These are phyloP conservation scores for Taphrina flavorubra DNA, from an alignment of 1,139 yeast species.

Conservation along the genomic window DNA sequence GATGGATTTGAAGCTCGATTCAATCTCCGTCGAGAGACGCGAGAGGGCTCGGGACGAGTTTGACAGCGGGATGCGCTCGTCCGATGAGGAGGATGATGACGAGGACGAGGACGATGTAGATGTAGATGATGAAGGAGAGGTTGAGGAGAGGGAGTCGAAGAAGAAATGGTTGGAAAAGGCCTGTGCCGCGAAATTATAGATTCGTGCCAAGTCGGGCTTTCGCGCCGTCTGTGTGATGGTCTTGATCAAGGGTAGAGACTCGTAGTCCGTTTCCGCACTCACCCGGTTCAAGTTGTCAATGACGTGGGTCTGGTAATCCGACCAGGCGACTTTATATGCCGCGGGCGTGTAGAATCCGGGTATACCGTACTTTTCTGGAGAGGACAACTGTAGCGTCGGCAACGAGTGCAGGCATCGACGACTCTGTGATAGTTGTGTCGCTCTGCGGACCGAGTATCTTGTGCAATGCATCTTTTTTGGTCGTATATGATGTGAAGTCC, in stretches of 20 bases:
- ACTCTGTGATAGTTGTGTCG: not conserved
- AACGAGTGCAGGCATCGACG: conserved; percentile 29
- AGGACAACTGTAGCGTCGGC: conserved; percentile 21
- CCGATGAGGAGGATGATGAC: conserved; percentile 2
- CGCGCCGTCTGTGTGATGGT: conserved; percentile 75
- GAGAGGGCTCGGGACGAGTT: not conserved
- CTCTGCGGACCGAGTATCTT: not conserved
- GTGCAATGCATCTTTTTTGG: conserved; percentile 14
- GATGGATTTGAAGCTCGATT: conserved; percentile 51
- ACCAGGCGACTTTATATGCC: conserved; percentile 80
- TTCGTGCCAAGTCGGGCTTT: conserved; percentile 68
- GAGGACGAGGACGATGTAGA: too few species aligned
- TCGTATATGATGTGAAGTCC: not conserved
- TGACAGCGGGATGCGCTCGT: conserved; percentile 43
- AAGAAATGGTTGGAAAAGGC: conserved; percentile 91
- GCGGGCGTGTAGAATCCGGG: conserved; percentile 70
- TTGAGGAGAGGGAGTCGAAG: conserved; percentile 65
- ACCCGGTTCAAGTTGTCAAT: conserved; percentile 50
- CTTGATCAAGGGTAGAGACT: conserved; percentile 52
- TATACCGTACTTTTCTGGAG: conserved; percentile 49
- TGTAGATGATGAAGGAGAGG: too few species aligned
- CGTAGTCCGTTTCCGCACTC: conserved; percentile 45
- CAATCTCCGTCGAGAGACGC: conserved; percentile 35
- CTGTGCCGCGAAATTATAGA: conserved; percentile 88
- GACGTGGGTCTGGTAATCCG: conserved; percentile 73